Percentiles rank a stretch among this genome's conserved stretches.
These are phyloP conservation scores for Bacidia gigantensis DNA, from an alignment of 495 filamentous ascomycete genomes.

Conservation along the genomic window DNA sequence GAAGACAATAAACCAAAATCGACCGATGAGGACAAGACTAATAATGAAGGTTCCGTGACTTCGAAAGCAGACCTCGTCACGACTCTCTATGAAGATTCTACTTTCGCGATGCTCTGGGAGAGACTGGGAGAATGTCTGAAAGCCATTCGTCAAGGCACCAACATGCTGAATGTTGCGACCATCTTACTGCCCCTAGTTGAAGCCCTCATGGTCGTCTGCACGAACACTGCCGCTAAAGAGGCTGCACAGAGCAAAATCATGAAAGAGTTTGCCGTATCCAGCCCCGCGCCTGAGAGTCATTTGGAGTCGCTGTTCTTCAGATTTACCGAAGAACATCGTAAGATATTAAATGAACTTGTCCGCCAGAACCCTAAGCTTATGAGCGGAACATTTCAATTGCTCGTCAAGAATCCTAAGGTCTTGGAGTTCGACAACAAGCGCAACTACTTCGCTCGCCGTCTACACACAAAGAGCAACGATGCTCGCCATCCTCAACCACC, in stretches of 20 bases:
- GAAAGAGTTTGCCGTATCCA: conserved; percentile 61
- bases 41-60: background rate
- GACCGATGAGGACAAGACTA: conserved; percentile 29
- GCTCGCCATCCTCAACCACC: conserved; percentile 55
- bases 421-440: conserved; percentile 99
- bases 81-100: conserved; percentile 76
- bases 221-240: conserved; percentile 77
- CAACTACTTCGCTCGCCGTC: conserved; percentile 90
- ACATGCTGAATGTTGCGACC: conserved; percentile 91
- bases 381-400: conserved; percentile 88
- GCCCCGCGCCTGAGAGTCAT: conserved; percentile 62
- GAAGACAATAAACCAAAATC: conserved; percentile 41
- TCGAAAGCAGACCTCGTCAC: conserved; percentile 72
- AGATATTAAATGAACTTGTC: conserved; percentile 96
- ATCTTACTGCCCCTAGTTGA: conserved; percentile 90
- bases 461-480: conserved; percentile 62
- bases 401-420: conserved; percentile 98
- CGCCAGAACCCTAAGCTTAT: conserved; percentile 93
- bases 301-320: conserved; percentile 93
- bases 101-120: conserved; percentile 80
- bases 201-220: conserved; percentile 97
- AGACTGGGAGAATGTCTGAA: conserved; percentile 86
- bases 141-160: conserved; percentile 78
- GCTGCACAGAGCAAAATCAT: conserved; percentile 40
- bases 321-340: conserved; percentile 95